Conservation (phyloP, 352 stramenopile genomes). For the Phytophthora hybrid region DNA sequence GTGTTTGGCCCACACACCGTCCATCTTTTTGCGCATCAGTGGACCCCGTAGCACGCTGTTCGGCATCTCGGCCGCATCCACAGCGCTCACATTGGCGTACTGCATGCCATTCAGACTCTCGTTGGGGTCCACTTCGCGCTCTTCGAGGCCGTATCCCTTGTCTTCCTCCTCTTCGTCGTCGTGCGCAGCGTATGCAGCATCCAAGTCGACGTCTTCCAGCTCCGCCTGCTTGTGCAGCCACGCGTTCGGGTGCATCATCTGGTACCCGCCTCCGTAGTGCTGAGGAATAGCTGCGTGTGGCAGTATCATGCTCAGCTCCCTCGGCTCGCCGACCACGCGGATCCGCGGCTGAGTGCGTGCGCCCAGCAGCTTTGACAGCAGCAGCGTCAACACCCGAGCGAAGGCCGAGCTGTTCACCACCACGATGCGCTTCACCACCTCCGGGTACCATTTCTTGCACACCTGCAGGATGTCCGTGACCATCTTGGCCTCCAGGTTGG, state of each 20-base stretch:
- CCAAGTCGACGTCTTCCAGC: conserved; percentile 74
- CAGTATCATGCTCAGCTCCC: conserved; percentile 64
- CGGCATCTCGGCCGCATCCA: conserved; percentile 75
- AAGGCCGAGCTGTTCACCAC: conserved; percentile 72
- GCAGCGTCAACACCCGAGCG: conserved; percentile 58
- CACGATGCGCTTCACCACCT: conserved; percentile 67
- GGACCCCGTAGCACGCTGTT: conserved; percentile 73
- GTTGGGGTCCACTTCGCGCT: conserved; percentile 28
- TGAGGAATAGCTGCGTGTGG: conserved; percentile 56
- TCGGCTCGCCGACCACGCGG: conserved; percentile 49
- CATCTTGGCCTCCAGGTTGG: conserved; percentile 68
- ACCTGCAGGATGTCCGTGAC: conserved; percentile 70
- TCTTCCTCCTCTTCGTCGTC: conserved; percentile 49
- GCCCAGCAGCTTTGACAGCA: conserved; percentile 60
- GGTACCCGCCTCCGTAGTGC: conserved; percentile 70
- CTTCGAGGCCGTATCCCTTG: conserved; percentile 52
- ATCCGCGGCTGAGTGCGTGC: conserved; percentile 60
- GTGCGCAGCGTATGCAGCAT: conserved; percentile 34
- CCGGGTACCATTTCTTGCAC: conserved; percentile 71
- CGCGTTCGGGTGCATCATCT: conserved; percentile 52
- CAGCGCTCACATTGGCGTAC: conserved; percentile 72
- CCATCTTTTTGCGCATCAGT: conserved; percentile 77
- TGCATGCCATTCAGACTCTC: conserved; percentile 84
- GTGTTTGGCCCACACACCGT: conserved; percentile 70
- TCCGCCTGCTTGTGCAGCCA: conserved; percentile 81